Conservation (phyloP, 345 rosid genomes). For the Eucalyptus sp. region DNA sequence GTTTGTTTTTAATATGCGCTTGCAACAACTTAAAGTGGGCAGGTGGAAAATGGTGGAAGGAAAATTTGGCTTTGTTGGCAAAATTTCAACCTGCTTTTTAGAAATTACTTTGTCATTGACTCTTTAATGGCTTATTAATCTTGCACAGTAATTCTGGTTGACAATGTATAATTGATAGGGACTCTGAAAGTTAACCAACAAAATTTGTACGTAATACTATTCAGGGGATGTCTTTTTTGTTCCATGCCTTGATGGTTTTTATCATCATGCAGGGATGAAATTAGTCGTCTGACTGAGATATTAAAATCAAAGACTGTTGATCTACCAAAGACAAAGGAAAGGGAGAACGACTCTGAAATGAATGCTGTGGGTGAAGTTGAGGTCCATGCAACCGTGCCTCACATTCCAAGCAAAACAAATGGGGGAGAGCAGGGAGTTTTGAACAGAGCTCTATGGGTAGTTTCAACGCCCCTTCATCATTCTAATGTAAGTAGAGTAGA, state of each 20-base stretch:
- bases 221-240: not conserved
- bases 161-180: not conserved
- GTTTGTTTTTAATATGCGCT: not conserved
- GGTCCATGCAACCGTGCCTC: constrained; percentile 10
- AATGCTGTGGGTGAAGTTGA: constrained; percentile 12
- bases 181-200: not conserved
- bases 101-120: not conserved
- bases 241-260: constrained; percentile 1
- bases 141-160: not conserved
- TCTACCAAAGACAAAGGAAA: constrained; percentile 19
- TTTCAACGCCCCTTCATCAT: constrained; percentile 29
- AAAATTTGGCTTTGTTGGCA: not conserved
- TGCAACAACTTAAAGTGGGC: not conserved
- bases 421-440: constrained; percentile 21
- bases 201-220: not conserved
- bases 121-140: not conserved
- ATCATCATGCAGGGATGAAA: constrained; percentile 48
- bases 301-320: constrained; percentile 49
- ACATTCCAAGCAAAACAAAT: constrained; percentile 13
- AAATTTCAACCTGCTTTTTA: not conserved
- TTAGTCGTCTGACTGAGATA: constrained; percentile 48
- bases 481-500: constrained; percentile 34
- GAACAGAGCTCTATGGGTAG: constrained; percentile 17
- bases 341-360: constrained; percentile 7
- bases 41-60: not conserved